A percentile compares a stretch with the other conserved stretches of the same genome.
phyloP scores from a whole-genome alignment of 768 basidiomycete genomes.

The Suillus spraguei region DNA sequence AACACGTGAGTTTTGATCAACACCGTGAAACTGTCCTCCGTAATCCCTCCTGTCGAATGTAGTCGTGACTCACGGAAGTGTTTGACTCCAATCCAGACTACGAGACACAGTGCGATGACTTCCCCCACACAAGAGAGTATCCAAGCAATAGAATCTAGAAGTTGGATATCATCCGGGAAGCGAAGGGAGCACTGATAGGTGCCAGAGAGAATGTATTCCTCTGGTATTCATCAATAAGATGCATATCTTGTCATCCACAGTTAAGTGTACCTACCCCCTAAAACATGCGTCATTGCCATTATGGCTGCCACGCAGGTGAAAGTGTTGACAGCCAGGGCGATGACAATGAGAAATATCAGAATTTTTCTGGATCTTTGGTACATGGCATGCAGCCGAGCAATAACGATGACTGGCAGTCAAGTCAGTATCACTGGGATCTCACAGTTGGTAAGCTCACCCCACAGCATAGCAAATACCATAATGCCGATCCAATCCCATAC shows the following conservation, averaged over 20 bases:
- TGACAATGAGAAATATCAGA: neutral
- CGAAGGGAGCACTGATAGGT: neutral
- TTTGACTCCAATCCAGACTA: neutral
- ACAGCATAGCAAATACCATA: neutral
- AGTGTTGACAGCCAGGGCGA: neutral
- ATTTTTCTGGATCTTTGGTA: neutral
- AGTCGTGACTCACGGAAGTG: neutral
- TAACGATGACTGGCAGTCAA: neutral
- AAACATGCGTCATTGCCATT: neutral
- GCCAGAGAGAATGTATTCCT: neutral
- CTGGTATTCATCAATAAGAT: neutral
- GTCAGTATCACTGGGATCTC: neutral
- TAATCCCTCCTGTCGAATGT: neutral
- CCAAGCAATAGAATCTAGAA: neutral
- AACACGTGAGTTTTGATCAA: neutral
- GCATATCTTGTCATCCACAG: neutral
- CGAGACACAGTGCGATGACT: neutral
- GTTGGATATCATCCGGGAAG: accelerated
- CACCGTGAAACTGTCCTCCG: neutral
- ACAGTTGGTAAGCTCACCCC: neutral
- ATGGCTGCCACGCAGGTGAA: neutral
- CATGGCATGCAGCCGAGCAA: neutral
- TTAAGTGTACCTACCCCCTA: neutral
- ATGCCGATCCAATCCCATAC: too few relatives aligned
- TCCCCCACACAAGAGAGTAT: neutral